phyloP scores from a whole-genome alignment of 495 filamentous ascomycete species.

The Hypoxylon lenormandii region DNA sequence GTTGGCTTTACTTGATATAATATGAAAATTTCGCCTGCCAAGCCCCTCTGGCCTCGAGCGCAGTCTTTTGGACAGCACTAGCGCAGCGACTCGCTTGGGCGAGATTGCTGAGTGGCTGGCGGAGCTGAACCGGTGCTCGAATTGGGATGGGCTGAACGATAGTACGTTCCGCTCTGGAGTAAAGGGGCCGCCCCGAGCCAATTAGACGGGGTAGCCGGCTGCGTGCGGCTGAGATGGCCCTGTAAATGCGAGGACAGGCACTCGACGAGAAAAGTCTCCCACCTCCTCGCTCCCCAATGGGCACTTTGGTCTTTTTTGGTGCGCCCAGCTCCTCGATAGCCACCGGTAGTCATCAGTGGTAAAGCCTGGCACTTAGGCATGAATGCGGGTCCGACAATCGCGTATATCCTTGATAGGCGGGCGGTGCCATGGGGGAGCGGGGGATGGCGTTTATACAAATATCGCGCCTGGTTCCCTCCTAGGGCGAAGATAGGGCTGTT shows the following conservation, averaged over 20 bases:
- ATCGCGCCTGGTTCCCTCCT: conserved; percentile 12
- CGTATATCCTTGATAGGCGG: conserved; percentile 24
- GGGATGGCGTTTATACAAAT: conserved; percentile 34
- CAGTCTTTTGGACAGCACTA: conserved; percentile 21
- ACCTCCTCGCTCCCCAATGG: conserved; percentile 1
- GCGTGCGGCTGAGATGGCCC: conserved; percentile 42
- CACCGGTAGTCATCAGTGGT: background rate
- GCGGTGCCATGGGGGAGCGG: conserved; percentile 3
- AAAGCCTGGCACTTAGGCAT: conserved; percentile 13
- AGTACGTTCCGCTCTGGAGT: conserved; percentile 12
- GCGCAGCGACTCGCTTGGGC: conserved; percentile 24
- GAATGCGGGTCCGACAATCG: conserved; percentile 18
- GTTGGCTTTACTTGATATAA: background rate
- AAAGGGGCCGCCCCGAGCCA: conserved; percentile 19
- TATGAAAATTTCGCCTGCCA: conserved; percentile 35
- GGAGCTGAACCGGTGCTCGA: conserved; percentile 19
- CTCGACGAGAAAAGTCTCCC: background rate
- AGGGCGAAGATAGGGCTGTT: background rate
- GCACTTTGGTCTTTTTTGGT: conserved; percentile 7
- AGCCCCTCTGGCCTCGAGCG: conserved; percentile 20
- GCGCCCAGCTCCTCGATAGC: background rate
- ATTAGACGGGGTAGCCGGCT: conserved; percentile 6
- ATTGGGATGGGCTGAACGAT: conserved; percentile 33
- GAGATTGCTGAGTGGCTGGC: conserved; percentile 27
- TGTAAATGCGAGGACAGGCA: conserved; percentile 30